A percentile compares a stretch with the other conserved stretches of the same genome.
phyloP scores from a whole-genome alignment of 306 rosid species.

The Casuarina cunninghamiana region DNA sequence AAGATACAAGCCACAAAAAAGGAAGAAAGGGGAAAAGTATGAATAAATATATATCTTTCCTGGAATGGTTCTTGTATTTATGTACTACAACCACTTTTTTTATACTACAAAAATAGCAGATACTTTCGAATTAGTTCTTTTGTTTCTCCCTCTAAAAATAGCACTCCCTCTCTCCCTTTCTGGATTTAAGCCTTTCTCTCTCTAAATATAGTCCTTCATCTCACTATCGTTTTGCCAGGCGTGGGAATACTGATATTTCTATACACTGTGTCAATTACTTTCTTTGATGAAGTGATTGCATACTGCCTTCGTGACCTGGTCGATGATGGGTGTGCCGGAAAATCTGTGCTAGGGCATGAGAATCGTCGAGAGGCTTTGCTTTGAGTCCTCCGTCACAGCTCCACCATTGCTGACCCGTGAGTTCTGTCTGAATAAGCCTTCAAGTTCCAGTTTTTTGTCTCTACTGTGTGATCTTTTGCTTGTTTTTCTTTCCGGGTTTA shows the following conservation, averaged over 20 bases:
- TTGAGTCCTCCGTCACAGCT: slow-evolving; percentile 48
- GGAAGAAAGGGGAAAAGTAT: slow-evolving; percentile 28
- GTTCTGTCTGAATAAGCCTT: slow-evolving; percentile 27
- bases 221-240: slow-evolving; percentile 3
- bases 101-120: slow-evolving; percentile 10
- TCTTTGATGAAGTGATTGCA: slow-evolving; percentile 29
- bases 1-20: slow-evolving; percentile 10
- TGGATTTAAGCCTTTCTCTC: not conserved
- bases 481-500: slow-evolving; percentile 26
- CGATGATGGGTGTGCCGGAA: slow-evolving; percentile 43
- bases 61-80: slow-evolving; percentile 17
- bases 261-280: slow-evolving; percentile 31
- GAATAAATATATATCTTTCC: slow-evolving; percentile 1
- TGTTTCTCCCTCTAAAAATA: slow-evolving; percentile 14
- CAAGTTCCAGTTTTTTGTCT: slow-evolving; percentile 21
- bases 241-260: slow-evolving; percentile 15
- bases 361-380: slow-evolving; percentile 44
- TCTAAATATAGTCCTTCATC: slow-evolving; percentile 20
- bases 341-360: slow-evolving; percentile 80
- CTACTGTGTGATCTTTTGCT: slow-evolving; percentile 27
- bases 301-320: slow-evolving; percentile 36
- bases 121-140: slow-evolving; percentile 7
- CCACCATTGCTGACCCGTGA: slow-evolving; percentile 76
- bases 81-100: not conserved
- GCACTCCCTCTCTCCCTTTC: not conserved